Percentiles rank a stretch among this genome's conserved stretches.
Evolutionary conservation across 2,329 filamentous ascomycete species (phyloP).

Genomic region (Rutstroemia sp.): DNA sequence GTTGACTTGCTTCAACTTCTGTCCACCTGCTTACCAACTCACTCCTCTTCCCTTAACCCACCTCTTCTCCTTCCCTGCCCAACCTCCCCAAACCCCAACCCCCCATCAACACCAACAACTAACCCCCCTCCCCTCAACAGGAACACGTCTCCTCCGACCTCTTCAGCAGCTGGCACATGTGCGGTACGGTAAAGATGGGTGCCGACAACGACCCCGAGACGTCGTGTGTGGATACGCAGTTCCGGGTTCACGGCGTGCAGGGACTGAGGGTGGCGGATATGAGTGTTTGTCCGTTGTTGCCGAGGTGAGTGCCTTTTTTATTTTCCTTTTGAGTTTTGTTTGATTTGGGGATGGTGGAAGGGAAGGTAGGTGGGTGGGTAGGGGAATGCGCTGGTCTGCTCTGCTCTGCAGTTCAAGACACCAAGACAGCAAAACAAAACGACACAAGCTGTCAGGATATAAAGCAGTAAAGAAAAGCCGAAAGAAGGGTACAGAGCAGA

Average conservation of each 20-base stretch:
- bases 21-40: no score
- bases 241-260: slow-evolving; percentile 41
- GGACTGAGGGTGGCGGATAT: slow-evolving; percentile 45
- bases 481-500: no score
- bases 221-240: slow-evolving; percentile 42
- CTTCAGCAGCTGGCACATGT: slow-evolving; percentile 2
- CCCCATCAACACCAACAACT: background rate
- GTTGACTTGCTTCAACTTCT: no score
- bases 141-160: background rate
- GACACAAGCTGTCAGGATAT: no score
- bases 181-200: background rate
- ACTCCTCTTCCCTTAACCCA: no score
- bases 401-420: no score
- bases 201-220: slow-evolving; percentile 29
- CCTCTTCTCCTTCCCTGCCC: background rate
- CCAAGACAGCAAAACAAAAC: no score
- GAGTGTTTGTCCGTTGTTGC: slow-evolving; percentile 43
- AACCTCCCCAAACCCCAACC: no score
- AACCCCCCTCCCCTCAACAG: background rate
- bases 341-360: no score
- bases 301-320: slow-evolving; percentile 32
- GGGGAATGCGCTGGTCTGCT: no score
- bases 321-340: background rate
- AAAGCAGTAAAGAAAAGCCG: no score
- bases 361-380: background rate